These are phyloP conservation scores for Pythium sp. DNA, from an alignment of 352 stramenopile species.

Conservation along the genomic window DNA sequence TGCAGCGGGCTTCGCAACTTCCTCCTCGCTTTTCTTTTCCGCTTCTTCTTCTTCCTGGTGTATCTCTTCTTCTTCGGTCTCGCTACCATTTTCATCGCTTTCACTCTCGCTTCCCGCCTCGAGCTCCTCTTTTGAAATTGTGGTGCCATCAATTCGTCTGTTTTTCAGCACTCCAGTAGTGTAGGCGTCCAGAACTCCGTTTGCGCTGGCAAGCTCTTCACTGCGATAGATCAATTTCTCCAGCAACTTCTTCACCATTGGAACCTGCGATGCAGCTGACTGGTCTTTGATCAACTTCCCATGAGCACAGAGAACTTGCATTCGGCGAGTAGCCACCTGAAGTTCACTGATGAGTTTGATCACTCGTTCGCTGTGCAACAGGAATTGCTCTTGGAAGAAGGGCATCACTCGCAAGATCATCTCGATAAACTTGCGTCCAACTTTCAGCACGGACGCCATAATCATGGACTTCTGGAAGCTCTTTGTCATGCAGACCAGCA, in stretches of 20 bases:
- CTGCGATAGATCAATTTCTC: slow-evolving; percentile 58
- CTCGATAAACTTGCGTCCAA: slow-evolving; percentile 50
- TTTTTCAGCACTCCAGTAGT: slow-evolving; percentile 67
- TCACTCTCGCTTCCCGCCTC: slow-evolving; percentile 22
- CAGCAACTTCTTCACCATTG: slow-evolving; percentile 61
- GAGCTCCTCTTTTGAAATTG: slow-evolving; percentile 45
- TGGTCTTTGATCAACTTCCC: slow-evolving; percentile 59
- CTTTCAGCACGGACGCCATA: slow-evolving; percentile 49
- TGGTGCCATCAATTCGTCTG: slow-evolving; percentile 60
- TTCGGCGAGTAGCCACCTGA: slow-evolving; percentile 54
- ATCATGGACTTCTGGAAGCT: slow-evolving; percentile 52
- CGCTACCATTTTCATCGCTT: slow-evolving; percentile 18
- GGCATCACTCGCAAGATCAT: slow-evolving; percentile 49
- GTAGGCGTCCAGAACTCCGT: slow-evolving; percentile 56
- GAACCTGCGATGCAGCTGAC: slow-evolving; percentile 48
- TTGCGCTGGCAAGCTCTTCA: slow-evolving; percentile 50
- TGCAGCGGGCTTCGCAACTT: neutral
- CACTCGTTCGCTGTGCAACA: slow-evolving; percentile 38
- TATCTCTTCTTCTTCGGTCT: slow-evolving; percentile 24
- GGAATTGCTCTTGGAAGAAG: slow-evolving; percentile 53
- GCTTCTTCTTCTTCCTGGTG: slow-evolving; percentile 17
- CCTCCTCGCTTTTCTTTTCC: slow-evolving; percentile 3
- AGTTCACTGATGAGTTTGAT: slow-evolving; percentile 54
- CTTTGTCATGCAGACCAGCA: slow-evolving; percentile 59
- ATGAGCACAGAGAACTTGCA: slow-evolving; percentile 64